A percentile compares a stretch with the other conserved stretches of the same genome.
These are phyloP conservation scores for Speleostelium caveatum DNA, from an alignment of 78 protist species.

Conservation along the genomic window DNA sequence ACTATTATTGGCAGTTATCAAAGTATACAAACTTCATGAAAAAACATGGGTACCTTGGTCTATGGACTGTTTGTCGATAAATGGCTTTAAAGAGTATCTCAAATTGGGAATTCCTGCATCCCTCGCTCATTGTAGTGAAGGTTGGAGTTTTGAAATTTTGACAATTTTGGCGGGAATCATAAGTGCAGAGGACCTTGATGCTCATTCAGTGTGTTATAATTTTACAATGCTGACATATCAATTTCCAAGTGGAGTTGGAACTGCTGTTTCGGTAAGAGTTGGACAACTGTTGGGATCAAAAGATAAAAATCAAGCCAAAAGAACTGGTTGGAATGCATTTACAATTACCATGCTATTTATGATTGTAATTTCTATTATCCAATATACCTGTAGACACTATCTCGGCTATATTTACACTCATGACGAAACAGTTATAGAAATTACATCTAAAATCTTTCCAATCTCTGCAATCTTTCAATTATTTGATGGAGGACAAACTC, in stretches of 20 bases:
- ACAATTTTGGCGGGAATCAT: conserved; percentile 61
- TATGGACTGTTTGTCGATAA: not conserved
- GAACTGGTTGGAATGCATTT: conserved; percentile 52
- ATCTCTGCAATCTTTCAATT: conserved; percentile 58
- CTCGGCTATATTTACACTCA: conserved; percentile 40
- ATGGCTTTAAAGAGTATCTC: conserved; percentile 54
- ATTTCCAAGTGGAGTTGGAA: conserved; percentile 50
- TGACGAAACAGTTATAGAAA: conserved; percentile 13
- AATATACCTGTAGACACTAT: conserved; percentile 19
- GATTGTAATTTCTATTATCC: conserved; percentile 36
- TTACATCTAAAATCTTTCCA: conserved; percentile 15
- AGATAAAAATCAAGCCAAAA: conserved; percentile 10
- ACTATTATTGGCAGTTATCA: conserved; percentile 18
- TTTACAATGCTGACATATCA: conserved; percentile 65
- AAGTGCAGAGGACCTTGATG: conserved; percentile 10
- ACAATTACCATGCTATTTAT: conserved; percentile 15
- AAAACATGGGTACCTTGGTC: conserved; percentile 60
- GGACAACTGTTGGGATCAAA: conserved; percentile 54
- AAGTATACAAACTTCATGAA: conserved; percentile 29
- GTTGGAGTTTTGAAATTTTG: conserved; percentile 58
- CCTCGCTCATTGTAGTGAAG: conserved; percentile 54
- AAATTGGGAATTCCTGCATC: conserved; percentile 56
- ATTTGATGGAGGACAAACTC: conserved; percentile 78
- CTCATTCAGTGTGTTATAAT: conserved; percentile 55
- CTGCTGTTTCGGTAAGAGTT: conserved; percentile 55